Base-by-base conservation (phyloP, 192 early-diverging fungal species). In the Thoreauomyces humboldtii region DNA sequence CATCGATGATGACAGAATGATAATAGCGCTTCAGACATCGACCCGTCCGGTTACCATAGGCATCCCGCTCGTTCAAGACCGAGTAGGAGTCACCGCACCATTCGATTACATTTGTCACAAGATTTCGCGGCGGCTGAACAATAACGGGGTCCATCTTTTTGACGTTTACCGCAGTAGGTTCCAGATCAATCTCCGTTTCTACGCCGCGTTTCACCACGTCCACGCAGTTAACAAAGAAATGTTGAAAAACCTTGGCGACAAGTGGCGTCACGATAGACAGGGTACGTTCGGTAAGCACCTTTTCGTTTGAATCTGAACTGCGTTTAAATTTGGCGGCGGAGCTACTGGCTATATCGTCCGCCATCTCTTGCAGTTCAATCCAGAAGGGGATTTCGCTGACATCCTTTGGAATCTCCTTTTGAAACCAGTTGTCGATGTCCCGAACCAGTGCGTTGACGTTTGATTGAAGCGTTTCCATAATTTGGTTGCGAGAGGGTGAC, bases 61-160 rank as follows among this genome's bases (percentile, higher is more conserved):
- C 1, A 34, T 47, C 46, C 38, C 57, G 17, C 57, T 46, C 14
- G 42, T 59, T 1, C 58, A 53, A 4, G 37, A 31, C 45, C 51
- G 14, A 63, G 67, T 72, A 65, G 35, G 41, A 43, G 28, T 69
- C 76, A 25, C 59, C 19, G 37, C 33, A 25, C 2, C 62, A 71
- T 19, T 47, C 25, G 28, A 54, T 41, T 1, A 65, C 71, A 6
- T 55, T 44, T 14, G 73, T 50, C 22, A 71, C 27, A 0, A 70
- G 69, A 0, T 65, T 59, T 32, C 75, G 65, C 46, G 74, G 71
- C 4, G 84, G 41, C 51, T 76, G 77, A 34, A 87, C 50, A 56
- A 76, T 63, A 34, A 77, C 67, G 41, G 73, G 64, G 48, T 74
- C 58, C 19, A 77, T 69, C 38, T 9, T 24, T 29, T 12, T 17